phyloP scores from a whole-genome alignment of 345 rosid genomes.

The Odontarrhena argentea region DNA sequence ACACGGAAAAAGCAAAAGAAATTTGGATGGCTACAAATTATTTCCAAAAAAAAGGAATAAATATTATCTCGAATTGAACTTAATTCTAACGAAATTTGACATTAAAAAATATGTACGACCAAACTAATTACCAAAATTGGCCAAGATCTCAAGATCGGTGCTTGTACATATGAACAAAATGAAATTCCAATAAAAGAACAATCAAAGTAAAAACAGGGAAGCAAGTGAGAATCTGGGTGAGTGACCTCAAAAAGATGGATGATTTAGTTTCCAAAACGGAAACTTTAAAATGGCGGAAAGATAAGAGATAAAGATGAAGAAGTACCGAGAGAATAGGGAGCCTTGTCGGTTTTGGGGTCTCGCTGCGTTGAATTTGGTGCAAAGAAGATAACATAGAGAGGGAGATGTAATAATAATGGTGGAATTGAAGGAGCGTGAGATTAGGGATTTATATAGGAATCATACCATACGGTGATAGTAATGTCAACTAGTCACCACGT shows the following conservation, averaged over 20 bases:
- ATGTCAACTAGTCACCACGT: constrained; percentile 39
- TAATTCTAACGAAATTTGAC: neutral
- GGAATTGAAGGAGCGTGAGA: constrained; percentile 20
- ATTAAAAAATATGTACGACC: neutral
- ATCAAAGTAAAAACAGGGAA: neutral
- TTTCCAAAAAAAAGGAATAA: constrained; percentile 6
- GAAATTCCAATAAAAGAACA: neutral
- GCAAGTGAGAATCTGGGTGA: constrained; percentile 5
- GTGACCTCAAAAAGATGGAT: constrained; percentile 23
- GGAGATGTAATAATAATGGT: constrained; percentile 20
- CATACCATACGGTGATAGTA: constrained; percentile 26
- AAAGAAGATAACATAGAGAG: constrained; percentile 31
- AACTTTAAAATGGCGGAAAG: constrained; percentile 11
- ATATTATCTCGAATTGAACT: constrained; percentile 3
- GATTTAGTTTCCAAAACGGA: neutral
- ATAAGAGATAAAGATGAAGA: constrained; percentile 24
- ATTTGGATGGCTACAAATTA: constrained; percentile 13
- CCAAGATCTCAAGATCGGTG: constrained; percentile 35
- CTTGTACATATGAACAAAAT: constrained; percentile 7
- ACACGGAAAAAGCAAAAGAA: neutral
- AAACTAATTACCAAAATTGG: constrained; percentile 7
- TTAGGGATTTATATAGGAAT: constrained; percentile 32
- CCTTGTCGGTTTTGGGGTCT: constrained; percentile 21
- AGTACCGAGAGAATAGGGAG: constrained; percentile 31
- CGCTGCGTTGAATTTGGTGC: constrained; percentile 38